Evolutionary conservation across 2,329 filamentous ascomycete species (phyloP).

Genomic region (Sporothrix pallida): DNA sequence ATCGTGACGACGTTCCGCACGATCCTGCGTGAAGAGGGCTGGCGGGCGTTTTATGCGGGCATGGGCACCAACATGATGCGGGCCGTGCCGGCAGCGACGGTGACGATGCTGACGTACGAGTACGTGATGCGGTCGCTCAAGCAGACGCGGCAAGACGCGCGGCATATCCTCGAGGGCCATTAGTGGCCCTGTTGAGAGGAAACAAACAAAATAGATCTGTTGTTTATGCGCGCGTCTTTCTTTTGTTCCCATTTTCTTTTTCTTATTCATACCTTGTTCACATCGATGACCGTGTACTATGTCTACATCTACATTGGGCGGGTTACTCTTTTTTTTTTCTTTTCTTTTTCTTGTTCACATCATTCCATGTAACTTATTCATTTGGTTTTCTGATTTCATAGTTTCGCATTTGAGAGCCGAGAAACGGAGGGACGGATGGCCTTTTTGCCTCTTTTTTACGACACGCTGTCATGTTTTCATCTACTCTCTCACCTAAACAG

Average conservation of each 20-base stretch:
- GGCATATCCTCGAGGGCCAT: slow-evolving; percentile 42
- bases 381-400: neutral
- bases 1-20: slow-evolving; percentile 81
- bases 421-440: neutral
- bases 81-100: slow-evolving; percentile 92
- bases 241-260: neutral
- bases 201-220: slow-evolving; percentile 12
- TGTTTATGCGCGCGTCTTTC: neutral
- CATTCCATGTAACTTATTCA: neutral
- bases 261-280: slow-evolving; percentile 1
- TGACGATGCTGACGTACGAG: slow-evolving; percentile 97
- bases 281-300: slow-evolving; percentile 1
- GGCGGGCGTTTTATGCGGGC: slow-evolving; percentile 94
- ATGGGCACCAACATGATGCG: slow-evolving; percentile 98
- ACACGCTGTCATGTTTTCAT: neutral
- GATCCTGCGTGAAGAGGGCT: slow-evolving; percentile 89
- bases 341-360: neutral
- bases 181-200: neutral
- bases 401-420: slow-evolving; percentile 19
- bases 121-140: slow-evolving; percentile 66
- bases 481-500: neutral
- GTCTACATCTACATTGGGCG: neutral
- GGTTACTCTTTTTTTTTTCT: neutral
- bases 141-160: slow-evolving; percentile 50
- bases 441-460: neutral